These are phyloP conservation scores for Cordyceps tenuipes DNA, from an alignment of 2,329 filamentous ascomycete species.

Conservation along the genomic window DNA sequence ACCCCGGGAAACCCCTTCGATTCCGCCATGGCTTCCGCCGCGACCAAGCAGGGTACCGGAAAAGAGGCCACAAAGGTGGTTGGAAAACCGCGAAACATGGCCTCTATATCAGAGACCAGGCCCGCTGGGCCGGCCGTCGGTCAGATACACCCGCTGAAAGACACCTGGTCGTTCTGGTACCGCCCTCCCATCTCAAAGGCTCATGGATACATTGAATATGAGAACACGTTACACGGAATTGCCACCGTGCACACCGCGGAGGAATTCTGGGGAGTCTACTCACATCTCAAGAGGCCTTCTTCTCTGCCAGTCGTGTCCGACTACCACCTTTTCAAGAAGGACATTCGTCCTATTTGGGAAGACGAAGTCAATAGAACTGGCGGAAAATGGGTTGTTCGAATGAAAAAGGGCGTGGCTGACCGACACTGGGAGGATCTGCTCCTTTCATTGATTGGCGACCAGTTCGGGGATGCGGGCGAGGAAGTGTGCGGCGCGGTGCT, in stretches of 20 bases:
- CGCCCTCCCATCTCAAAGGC: slow-evolving; percentile 94
- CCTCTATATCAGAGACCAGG: slow-evolving; percentile 37
- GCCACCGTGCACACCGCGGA: slow-evolving; percentile 75
- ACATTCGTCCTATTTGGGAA: slow-evolving; percentile 95
- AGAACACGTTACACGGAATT: slow-evolving; percentile 87
- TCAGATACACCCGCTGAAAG: slow-evolving; percentile 55
- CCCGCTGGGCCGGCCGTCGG: slow-evolving; percentile 28
- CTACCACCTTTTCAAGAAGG: slow-evolving; percentile 96
- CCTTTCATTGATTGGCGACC: slow-evolving; percentile 83
- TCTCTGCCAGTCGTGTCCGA: slow-evolving; percentile 84
- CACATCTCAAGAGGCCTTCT: slow-evolving; percentile 84
- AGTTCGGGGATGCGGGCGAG: slow-evolving; percentile 85
- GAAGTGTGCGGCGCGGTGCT: slow-evolving; percentile 93
- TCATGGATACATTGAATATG: slow-evolving; percentile 79
- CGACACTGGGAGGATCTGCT: slow-evolving; percentile 95
- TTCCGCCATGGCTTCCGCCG: slow-evolving; percentile 48
- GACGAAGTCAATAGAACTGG: slow-evolving; percentile 94
- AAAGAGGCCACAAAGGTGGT: slow-evolving; percentile 26
- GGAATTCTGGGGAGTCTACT: slow-evolving; percentile 85
- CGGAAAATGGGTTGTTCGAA: slow-evolving; percentile 92
- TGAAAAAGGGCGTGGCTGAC: slow-evolving; percentile 96
- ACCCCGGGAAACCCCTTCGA: slow-evolving; percentile 75
- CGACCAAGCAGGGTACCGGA: slow-evolving; percentile 22
- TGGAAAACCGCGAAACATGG: slow-evolving; percentile 28
- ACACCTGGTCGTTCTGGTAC: slow-evolving; percentile 96